These are phyloP conservation scores for Pyrenula massariospora DNA, from an alignment of 495 filamentous ascomycete species.

Conservation along the genomic window DNA sequence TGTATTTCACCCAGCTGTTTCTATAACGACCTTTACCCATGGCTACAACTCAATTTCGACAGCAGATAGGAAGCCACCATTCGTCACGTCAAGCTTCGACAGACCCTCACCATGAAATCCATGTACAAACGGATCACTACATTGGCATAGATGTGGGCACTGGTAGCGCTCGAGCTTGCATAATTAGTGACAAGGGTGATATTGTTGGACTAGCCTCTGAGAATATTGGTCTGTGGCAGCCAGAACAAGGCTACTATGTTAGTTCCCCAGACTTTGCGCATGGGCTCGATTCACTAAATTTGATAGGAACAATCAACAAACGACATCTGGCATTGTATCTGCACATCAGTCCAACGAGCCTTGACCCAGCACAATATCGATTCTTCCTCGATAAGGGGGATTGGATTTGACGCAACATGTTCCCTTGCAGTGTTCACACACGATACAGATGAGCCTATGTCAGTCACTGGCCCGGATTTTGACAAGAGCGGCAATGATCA, in stretches of 20 bases:
- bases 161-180: conserved; percentile 85
- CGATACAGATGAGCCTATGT: conserved; percentile 80
- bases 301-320: conserved; percentile 92
- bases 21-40: too few relatives aligned
- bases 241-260: conserved; percentile 82
- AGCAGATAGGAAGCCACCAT: conserved; percentile 16
- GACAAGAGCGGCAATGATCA: conserved; percentile 64
- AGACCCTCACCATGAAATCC: conserved; percentile 43
- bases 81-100: conserved; percentile 40
- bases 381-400: conserved; percentile 60
- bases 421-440: conserved; percentile 82
- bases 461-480: conserved; percentile 80
- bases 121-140: conserved; percentile 51
- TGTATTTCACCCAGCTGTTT: too few relatives aligned
- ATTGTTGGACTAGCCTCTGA: conserved; percentile 86
- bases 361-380: conserved; percentile 69
- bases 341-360: conserved; percentile 64
- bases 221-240: conserved; percentile 90
- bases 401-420: conserved; percentile 96
- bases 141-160: conserved; percentile 96
- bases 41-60: conserved; percentile 14
- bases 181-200: conserved; percentile 81
- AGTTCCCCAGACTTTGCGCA: conserved; percentile 5
- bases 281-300: conserved; percentile 12
- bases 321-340: conserved; percentile 92